A percentile compares a stretch with the other conserved stretches of the same genome.
Conservation (phyloP, 2,329 filamentous ascomycete genomes). For the Fusarium gaditjirri region DNA sequence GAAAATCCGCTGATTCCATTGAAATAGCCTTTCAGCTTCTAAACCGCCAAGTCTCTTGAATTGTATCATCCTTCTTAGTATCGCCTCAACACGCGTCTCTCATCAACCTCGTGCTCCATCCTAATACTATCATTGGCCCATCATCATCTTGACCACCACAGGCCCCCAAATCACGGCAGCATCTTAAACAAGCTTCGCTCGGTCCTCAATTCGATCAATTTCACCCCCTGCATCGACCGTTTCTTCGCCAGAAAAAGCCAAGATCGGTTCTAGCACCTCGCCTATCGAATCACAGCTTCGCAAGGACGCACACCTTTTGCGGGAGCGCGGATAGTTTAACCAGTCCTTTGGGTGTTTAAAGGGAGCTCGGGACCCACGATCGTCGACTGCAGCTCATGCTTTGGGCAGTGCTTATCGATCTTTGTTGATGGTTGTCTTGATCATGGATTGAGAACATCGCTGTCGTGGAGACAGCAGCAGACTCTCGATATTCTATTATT, state of each 20-base stretch:
- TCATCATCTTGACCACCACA: background rate
- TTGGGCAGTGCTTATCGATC: constrained; percentile 12
- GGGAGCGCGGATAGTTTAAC: constrained; percentile 23
- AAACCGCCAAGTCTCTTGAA: background rate
- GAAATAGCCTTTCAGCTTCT: background rate
- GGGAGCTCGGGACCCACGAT: constrained; percentile 2
- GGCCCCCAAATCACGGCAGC: background rate
- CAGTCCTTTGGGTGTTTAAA: constrained; percentile 24
- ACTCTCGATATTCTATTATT: background rate
- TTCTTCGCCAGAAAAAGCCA: background rate
- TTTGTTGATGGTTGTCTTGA: constrained; percentile 13
- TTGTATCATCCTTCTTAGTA: background rate
- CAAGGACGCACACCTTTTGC: constrained; percentile 32
- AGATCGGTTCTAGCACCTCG: constrained; percentile 8
- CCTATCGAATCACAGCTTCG: constrained; percentile 35
- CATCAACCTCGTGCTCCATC: constrained; percentile 35
- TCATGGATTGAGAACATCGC: constrained; percentile 37
- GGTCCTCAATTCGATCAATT: background rate
- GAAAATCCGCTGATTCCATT: background rate
- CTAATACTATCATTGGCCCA: constrained; percentile 32
- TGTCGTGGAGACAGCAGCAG: constrained; percentile 29
- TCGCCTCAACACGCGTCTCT: constrained; percentile 18
- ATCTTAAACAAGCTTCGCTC: background rate
- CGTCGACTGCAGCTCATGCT: constrained; percentile 5
- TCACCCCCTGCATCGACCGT: background rate